A percentile compares a stretch with the other conserved stretches of the same genome.
phyloP scores from a whole-genome alignment of 2,329 filamentous ascomycete species.

The Venturiaceae sp. region DNA sequence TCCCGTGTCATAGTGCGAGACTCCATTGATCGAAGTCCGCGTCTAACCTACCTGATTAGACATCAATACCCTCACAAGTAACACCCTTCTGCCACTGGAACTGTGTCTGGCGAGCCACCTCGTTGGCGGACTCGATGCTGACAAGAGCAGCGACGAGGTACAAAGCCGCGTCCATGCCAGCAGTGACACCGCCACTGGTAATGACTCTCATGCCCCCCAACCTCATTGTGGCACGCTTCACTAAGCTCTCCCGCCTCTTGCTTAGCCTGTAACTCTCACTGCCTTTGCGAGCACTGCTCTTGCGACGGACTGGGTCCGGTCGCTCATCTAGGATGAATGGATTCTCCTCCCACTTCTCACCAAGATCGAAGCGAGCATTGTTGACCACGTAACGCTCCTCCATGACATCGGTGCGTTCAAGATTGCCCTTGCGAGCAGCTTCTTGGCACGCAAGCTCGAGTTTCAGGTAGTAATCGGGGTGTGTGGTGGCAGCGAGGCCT shows the following conservation, averaged over 20 bases:
- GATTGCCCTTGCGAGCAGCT: slow-evolving; percentile 56
- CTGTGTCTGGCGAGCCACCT: slow-evolving; percentile 67
- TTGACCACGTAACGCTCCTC: slow-evolving; percentile 85
- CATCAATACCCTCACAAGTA: slow-evolving; percentile 76
- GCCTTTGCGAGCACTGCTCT: slow-evolving; percentile 55
- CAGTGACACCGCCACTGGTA: slow-evolving; percentile 68
- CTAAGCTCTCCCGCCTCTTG: slow-evolving; percentile 67
- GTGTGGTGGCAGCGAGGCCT: slow-evolving; percentile 72
- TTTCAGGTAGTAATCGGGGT: slow-evolving; percentile 69
- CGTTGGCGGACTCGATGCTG: slow-evolving; percentile 63
- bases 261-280: slow-evolving; percentile 73
- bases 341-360: slow-evolving; percentile 70
- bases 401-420: slow-evolving; percentile 72
- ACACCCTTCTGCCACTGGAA: slow-evolving; percentile 80
- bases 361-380: slow-evolving; percentile 77
- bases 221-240: slow-evolving; percentile 66
- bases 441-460: slow-evolving; percentile 76
- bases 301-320: slow-evolving; percentile 39
- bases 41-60: slow-evolving; percentile 37
- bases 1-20: neutral
- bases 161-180: slow-evolving; percentile 73
- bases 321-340: slow-evolving; percentile 72
- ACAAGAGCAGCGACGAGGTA: slow-evolving; percentile 81
- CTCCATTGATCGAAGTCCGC: neutral
- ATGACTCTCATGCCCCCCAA: slow-evolving; percentile 62